These are phyloP conservation scores for Physcomitrellopsis africana DNA, from an alignment of 225 moss, liverwort and hornwort genomes.

Conservation along the genomic window DNA sequence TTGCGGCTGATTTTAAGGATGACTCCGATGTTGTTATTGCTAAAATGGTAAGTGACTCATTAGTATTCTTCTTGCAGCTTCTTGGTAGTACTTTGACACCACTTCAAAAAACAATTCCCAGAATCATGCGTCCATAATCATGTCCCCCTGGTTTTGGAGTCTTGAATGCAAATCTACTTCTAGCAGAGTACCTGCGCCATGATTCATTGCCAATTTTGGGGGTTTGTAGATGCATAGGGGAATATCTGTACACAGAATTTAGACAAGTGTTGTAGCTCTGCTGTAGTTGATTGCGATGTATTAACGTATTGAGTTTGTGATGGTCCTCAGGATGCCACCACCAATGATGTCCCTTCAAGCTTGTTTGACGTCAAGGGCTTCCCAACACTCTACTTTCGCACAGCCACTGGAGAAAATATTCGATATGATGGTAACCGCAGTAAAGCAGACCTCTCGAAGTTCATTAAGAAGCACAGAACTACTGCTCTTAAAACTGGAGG, in stretches of 20 bases:
- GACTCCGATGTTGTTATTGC: conserved; percentile 75
- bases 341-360: conserved; percentile 71
- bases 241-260: not conserved
- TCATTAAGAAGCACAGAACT: conserved; percentile 71
- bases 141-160: not conserved
- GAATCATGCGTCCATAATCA: no score
- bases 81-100: not conserved
- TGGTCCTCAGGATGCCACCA: conserved; percentile 75
- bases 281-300: conserved; percentile 1
- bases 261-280: not conserved
- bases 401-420: conserved; percentile 59
- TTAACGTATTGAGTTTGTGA: conserved; percentile 25
- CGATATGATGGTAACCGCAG: conserved; percentile 76
- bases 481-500: conserved; percentile 18
- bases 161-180: not conserved
- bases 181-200: not conserved
- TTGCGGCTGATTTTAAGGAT: conserved; percentile 70
- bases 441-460: conserved; percentile 69
- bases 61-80: not conserved
- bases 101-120: not conserved
- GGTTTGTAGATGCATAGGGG: conserved; percentile 7
- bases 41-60: conserved; percentile 68
- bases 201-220: conserved; percentile 5
- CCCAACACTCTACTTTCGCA: conserved; percentile 83
- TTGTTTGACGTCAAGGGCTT: conserved; percentile 85